Base-by-base conservation (phyloP, 768 basidiomycete genomes). In the Russula virescens region DNA sequence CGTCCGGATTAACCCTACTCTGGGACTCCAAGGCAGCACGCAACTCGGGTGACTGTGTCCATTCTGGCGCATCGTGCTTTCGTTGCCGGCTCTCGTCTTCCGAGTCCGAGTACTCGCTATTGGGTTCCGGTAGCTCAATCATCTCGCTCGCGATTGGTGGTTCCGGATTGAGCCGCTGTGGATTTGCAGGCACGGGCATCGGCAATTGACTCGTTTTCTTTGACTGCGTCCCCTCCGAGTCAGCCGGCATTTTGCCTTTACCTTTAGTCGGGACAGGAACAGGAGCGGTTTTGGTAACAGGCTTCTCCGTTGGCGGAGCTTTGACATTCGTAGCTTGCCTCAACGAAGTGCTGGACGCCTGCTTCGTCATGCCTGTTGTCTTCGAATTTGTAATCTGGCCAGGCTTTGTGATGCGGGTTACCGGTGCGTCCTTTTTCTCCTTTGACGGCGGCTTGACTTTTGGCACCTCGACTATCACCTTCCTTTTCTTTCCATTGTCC, bases 101-200 rank as follows among this genome's bases (percentile, higher is more conserved):
- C 5, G 94, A 97, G 74, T 95, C 91, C 6, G 94, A 97, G 74
- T 98, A 98, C 69, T 98, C 96, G 75, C 91, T 94, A 69, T 94
- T 89, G 70, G 97, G 94, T 50, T 98, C 96, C 0, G 96, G 95
- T 19, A 99, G 79, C 69, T 94, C 94, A 68, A 95, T 91, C 71
- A 81, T 85, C 77, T 94, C 89, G 71, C 86, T 89, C 19, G 85
- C 71, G 21, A 72, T 64, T 60, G 87, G 72, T 3, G 76, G 71
- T 11, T 83, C 81, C 43, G 71, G 70, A 42, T 75, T 71, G 42
- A 76, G 74, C 58, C 88, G 75, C 66, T 88, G 84, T 31, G 86
- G 82, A 70, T 85, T 84, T 25, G 83, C 82, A 28, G 85, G 82
- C 46, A 83, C 85, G n/a, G 84, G 82, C 86, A 87, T 87, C 69